Evolutionary conservation across 768 basidiomycete genomes (phyloP).

Genomic region (Erythrobasidium yunnanense): DNA sequence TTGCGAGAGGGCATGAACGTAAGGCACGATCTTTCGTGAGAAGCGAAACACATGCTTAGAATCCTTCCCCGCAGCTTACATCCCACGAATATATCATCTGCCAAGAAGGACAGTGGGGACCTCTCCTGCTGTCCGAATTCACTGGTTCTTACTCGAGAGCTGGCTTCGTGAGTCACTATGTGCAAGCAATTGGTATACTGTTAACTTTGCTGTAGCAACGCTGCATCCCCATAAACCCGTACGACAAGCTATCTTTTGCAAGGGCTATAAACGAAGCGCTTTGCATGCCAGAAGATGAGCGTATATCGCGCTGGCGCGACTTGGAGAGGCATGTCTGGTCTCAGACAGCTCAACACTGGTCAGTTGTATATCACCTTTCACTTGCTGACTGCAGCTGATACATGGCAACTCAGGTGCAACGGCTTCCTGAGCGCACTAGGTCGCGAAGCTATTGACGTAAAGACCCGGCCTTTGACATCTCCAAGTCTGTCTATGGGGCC

Average conservation of each 20-base stretch:
- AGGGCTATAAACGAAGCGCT: conserved; percentile 47
- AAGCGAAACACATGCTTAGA: no score
- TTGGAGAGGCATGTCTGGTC: conserved; percentile 73
- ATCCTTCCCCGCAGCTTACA: conserved; percentile 37
- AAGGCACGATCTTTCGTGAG: no score
- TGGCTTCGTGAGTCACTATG: conserved; percentile 55
- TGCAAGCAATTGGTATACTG: conserved; percentile 69
- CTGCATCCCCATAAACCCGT: not conserved
- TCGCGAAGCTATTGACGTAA: conserved; percentile 40
- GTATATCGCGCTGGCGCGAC: conserved; percentile 63
- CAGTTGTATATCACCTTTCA: no score
- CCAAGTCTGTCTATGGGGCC: conserved; percentile 38
- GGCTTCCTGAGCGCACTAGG: conserved; percentile 11
- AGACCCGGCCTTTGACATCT: conserved; percentile 57
- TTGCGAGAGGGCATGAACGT: conserved; percentile 76
- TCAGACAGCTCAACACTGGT: conserved; percentile 72
- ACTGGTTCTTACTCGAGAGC: conserved; percentile 76
- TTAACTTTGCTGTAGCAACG: not conserved
- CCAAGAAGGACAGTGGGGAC: conserved; percentile 58
- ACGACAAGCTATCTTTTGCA: conserved; percentile 3
- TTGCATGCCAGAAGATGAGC: conserved; percentile 66
- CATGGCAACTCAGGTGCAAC: no score
- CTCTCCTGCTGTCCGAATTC: conserved; percentile 60
- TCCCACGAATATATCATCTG: conserved; percentile 55
- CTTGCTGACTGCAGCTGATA: no score